phyloP scores from a whole-genome alignment of 1,284 basidiomycete species.

The Singerocomus inundabilis region DNA sequence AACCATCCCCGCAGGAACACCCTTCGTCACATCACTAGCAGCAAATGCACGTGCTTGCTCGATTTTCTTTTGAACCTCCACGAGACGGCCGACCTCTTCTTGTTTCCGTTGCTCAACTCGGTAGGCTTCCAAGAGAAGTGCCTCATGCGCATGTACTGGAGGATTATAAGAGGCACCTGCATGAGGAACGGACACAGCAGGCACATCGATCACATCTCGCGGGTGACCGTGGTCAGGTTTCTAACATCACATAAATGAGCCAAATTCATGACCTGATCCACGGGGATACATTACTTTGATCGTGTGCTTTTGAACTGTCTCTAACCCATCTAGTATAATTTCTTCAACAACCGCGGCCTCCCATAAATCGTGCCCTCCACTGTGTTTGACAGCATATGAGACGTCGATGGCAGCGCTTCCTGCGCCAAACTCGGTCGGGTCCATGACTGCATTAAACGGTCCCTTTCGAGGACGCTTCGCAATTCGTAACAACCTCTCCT shows the following conservation, averaged over 20 bases:
- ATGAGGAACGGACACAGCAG: constrained; percentile 75
- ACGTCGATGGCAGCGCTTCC: constrained; percentile 63
- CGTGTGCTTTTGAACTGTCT: constrained; percentile 43
- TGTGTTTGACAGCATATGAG: constrained; percentile 66
- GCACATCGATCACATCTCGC: constrained; percentile 53
- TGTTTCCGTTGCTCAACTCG: constrained; percentile 64
- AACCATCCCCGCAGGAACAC: constrained; percentile 56
- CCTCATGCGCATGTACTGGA: constrained; percentile 70
- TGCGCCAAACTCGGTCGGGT: constrained; percentile 59
- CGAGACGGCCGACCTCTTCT: constrained; percentile 54
- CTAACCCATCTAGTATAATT: constrained; percentile 41
- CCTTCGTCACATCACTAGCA: constrained; percentile 23
- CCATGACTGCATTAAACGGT: constrained; percentile 66
- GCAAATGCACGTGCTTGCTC: constrained; percentile 42
- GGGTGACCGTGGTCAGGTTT: constrained; percentile 49
- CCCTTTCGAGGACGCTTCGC: constrained; percentile 68
- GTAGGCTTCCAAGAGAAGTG: constrained; percentile 71
- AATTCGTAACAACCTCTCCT: constrained; percentile 71
- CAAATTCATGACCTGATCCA: not conserved
- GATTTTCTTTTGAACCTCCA: constrained; percentile 55
- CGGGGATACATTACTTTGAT: constrained; percentile 46
- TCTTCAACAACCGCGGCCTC: constrained; percentile 33
- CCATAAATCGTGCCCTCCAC: constrained; percentile 79
- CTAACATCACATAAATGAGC: constrained; percentile 31
- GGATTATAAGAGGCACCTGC: constrained; percentile 96